Conservation (phyloP, 2,329 filamentous ascomycete genomes). For the Paracoccidioides lutzii region DNA sequence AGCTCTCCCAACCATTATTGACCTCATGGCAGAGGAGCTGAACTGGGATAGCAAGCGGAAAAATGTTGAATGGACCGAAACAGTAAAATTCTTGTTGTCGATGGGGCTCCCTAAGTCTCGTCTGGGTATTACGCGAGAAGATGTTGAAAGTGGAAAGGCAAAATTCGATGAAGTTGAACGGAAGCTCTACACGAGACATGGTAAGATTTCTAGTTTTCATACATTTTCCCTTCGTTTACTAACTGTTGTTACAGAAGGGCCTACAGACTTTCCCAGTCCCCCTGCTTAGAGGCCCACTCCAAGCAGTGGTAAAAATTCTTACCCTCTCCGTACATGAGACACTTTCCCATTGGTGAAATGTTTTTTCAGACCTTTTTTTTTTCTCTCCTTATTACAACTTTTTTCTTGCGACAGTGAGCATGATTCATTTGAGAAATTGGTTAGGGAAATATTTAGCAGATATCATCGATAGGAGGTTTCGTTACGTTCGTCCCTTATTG, state of each 20-base stretch:
- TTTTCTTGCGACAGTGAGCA: background rate
- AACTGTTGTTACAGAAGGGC: slow-evolving; percentile 33
- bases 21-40: slow-evolving; percentile 72
- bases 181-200: slow-evolving; percentile 30
- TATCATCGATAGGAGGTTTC: background rate
- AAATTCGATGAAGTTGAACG: slow-evolving; percentile 30
- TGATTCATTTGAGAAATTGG: too few species aligned
- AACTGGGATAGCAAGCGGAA: slow-evolving; percentile 52
- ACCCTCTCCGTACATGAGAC: background rate
- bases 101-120: slow-evolving; percentile 49
- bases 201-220: slow-evolving; percentile 15
- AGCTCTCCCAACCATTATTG: slow-evolving; percentile 70
- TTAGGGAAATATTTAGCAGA: background rate
- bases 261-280: slow-evolving; percentile 30
- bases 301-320: background rate
- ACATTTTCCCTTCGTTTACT: slow-evolving; percentile 4
- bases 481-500: background rate
- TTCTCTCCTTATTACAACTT: background rate
- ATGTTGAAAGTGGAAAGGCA: slow-evolving; percentile 45
- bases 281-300: background rate
- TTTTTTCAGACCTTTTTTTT: background rate
- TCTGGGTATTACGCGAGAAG: slow-evolving; percentile 41
- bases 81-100: slow-evolving; percentile 43
- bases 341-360: background rate
- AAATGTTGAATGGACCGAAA: slow-evolving; percentile 71